A percentile compares a stretch with the other conserved stretches of the same genome.
Evolutionary conservation across 306 rosid genomes (phyloP).

Genomic region (Nissolia schottii): DNA sequence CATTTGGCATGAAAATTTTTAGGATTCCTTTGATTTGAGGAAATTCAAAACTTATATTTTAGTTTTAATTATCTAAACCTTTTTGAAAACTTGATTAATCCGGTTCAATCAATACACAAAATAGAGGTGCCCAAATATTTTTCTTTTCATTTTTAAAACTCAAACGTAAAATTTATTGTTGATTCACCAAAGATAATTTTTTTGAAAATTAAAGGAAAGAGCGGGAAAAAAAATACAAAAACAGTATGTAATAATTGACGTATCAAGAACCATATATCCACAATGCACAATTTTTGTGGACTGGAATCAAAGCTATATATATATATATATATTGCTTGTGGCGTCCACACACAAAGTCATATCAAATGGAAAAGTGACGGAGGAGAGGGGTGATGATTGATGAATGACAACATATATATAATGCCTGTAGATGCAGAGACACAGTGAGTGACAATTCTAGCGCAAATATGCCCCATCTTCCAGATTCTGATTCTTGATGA

Average conservation of each 20-base stretch:
- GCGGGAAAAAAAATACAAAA: not conserved
- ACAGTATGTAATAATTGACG: not conserved
- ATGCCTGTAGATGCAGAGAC: slow-evolving; percentile 32
- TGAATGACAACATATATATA: slow-evolving; percentile 28
- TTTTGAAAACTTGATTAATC: no score
- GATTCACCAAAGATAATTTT: no score
- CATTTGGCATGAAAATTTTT: no score
- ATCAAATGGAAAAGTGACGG: slow-evolving; percentile 19
- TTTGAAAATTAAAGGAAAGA: not conserved
- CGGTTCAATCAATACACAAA: no score
- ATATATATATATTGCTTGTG: not conserved
- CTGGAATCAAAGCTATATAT: slow-evolving; percentile 21
- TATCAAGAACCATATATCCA: slow-evolving; percentile 3
- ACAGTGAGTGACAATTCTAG: not conserved
- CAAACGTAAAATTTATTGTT: no score
- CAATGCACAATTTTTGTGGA: not conserved
- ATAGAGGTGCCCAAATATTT: no score
- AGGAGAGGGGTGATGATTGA: slow-evolving; percentile 17
- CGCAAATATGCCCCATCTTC: not conserved
- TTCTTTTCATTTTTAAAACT: no score
- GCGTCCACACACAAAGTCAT: slow-evolving; percentile 10
- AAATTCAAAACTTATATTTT: not conserved
- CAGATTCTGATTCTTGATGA: not conserved
- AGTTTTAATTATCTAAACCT: no score
- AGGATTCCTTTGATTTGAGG: not conserved